These are phyloP conservation scores for Globisporangium okanoganense DNA, from an alignment of 352 stramenopile species.

Conservation along the genomic window DNA sequence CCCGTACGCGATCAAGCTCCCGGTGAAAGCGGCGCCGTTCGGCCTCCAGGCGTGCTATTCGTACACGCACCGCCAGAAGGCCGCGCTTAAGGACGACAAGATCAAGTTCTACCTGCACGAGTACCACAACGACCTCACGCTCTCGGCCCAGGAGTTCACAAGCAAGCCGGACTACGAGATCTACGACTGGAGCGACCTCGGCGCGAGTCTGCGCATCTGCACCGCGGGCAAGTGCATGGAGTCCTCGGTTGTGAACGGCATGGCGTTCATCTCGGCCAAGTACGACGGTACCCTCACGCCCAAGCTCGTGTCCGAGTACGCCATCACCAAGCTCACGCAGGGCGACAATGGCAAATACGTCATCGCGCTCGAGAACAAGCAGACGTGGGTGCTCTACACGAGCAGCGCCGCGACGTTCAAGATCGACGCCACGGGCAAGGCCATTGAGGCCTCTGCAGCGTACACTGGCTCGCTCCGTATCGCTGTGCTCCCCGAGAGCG, in stretches of 20 bases:
- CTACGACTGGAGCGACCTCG: conserved; percentile 61
- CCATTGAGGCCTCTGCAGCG: conserved; percentile 30
- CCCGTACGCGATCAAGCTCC: conserved; percentile 62
- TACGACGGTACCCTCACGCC: conserved; percentile 60
- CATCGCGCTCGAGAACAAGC: conserved; percentile 57
- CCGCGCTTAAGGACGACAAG: conserved; percentile 32
- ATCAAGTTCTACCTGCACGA: conserved; percentile 62
- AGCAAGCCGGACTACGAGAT: conserved; percentile 54
- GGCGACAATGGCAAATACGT: conserved; percentile 47
- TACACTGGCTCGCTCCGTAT: conserved; percentile 57
- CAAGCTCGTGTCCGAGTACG: conserved; percentile 40
- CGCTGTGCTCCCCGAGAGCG: conserved; percentile 41
- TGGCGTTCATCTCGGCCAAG: conserved; percentile 65
- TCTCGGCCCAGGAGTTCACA: conserved; percentile 56
- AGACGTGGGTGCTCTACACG: conserved; percentile 75
- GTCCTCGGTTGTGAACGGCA: conserved; percentile 54
- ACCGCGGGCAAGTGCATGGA: conserved; percentile 45
- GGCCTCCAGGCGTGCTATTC: conserved; percentile 59
- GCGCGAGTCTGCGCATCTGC: conserved; percentile 56
- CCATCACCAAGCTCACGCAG: conserved; percentile 40
- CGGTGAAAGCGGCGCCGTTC: conserved; percentile 33
- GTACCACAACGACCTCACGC: conserved; percentile 61
- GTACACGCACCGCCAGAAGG: conserved; percentile 51
- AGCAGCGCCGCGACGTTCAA: conserved; percentile 39
- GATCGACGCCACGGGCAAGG: conserved; percentile 34